Evolutionary conservation across 1,284 basidiomycete species (phyloP).

Genomic region (Anthracocystis walkeri): DNA sequence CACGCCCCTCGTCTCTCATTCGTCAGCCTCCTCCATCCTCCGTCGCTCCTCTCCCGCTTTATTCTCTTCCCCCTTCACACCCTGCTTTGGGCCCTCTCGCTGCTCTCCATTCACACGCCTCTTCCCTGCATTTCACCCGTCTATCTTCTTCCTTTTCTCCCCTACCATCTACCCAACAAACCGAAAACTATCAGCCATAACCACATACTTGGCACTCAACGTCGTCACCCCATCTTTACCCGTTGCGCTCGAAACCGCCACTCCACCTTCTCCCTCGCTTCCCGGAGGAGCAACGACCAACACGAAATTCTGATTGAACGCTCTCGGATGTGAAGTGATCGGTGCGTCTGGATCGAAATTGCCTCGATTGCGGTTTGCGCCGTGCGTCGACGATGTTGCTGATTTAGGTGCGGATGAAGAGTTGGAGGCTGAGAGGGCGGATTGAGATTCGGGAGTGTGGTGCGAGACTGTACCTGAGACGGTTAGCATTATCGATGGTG

Average conservation of each 20-base stretch:
- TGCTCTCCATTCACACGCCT: too few relatives aligned
- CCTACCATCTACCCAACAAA: slow-evolving; percentile 53
- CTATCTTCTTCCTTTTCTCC: not conserved
- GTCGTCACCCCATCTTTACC: slow-evolving; percentile 44
- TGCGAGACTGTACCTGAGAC: slow-evolving; percentile 65
- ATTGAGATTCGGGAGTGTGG: slow-evolving; percentile 62
- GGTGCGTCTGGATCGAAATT: slow-evolving; percentile 60
- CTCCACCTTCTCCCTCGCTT: slow-evolving; percentile 29
- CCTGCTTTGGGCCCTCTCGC: too few relatives aligned
- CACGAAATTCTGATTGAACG: slow-evolving; percentile 63
- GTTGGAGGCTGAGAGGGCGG: slow-evolving; percentile 24
- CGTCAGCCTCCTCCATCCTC: too few relatives aligned
- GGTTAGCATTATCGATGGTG: slow-evolving; percentile 58
- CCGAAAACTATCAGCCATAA: slow-evolving; percentile 62
- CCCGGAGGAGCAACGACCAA: slow-evolving; percentile 40
- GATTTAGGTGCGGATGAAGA: slow-evolving; percentile 58
- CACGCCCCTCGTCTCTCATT: too few relatives aligned
- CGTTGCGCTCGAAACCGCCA: slow-evolving; percentile 16
- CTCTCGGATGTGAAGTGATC: slow-evolving; percentile 54
- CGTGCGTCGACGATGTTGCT: slow-evolving; percentile 44
- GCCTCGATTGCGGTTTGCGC: slow-evolving; percentile 18
- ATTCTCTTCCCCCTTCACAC: not conserved
- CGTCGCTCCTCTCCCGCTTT: too few relatives aligned
- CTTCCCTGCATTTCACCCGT: not conserved
- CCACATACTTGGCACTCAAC: slow-evolving; percentile 55